phyloP scores from a whole-genome alignment of 176 grass and related monocot genomes.

The Calamus simplicifolius region DNA sequence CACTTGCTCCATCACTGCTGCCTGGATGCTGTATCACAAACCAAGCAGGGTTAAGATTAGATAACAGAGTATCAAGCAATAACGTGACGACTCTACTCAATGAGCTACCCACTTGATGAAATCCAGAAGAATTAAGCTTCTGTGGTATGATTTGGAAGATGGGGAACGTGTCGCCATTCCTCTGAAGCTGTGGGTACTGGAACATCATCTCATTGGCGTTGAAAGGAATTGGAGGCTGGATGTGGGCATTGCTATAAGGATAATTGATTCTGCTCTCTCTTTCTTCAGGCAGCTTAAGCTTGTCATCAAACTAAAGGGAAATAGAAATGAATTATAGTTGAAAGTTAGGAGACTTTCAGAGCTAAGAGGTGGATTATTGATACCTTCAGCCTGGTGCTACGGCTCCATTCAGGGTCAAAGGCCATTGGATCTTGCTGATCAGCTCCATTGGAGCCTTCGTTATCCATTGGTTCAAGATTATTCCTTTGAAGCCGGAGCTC shows the following conservation, averaged over 20 bases:
- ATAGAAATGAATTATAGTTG: not conserved
- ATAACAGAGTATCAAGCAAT: too few relatives aligned
- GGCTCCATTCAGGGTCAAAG: constrained; percentile 9
- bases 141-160: constrained; percentile 17
- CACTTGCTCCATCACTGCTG: constrained; percentile 13
- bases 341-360: too few relatives aligned
- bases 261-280: not conserved
- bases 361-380: constrained; percentile 9
- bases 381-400: constrained; percentile 13
- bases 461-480: not conserved
- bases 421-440: constrained; percentile 1
- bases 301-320: not conserved
- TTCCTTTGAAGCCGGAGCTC: constrained; percentile 26
- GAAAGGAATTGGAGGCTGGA: not conserved
- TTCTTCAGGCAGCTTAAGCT: constrained; percentile 32
- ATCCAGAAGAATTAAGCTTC: not conserved
- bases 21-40: constrained; percentile 18
- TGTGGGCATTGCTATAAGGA: constrained; percentile 6
- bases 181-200: not conserved
- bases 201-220: not conserved
- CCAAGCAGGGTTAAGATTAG: not conserved
- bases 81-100: not conserved
- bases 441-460: not conserved
- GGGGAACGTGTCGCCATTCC: constrained; percentile 1
- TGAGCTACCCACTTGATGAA: constrained; percentile 21